Evolutionary conservation across 1,284 basidiomycete genomes (phyloP), one percentile per base, ranked within the genome.

Genomic region (Vanrija sp.): DNA sequence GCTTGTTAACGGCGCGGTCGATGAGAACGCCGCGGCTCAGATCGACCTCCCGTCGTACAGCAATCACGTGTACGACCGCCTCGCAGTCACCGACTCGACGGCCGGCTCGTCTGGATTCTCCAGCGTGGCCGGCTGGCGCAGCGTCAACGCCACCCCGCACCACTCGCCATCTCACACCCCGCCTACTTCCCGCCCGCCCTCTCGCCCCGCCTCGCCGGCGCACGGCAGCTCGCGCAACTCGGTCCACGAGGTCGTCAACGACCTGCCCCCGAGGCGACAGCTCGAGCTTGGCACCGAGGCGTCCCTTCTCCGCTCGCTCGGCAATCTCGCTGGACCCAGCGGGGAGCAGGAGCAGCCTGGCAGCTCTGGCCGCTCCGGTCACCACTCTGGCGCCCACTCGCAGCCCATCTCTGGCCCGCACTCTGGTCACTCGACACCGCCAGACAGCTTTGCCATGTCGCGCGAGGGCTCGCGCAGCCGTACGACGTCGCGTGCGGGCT

Each of bases 21-120:
- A 76, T 0, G 79, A 81, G 35, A 81, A 83, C 45, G 83, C 82
- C 22, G 19, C n/a, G 0, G 88, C 86, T 45, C 76, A 73, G 41
- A 66, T 82, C 52, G 87, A 91, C 67, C 81, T 93, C 14, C 93
- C 89, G 0, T 88, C 86, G 58, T 96, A 95, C 75, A 82, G 80
- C 19, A 84, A 89, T 47, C 92, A 96, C 73, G 84, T 96, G 12
- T 84, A 88, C 44, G 92, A 96, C 71, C 83, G 92, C 35, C 84
- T 96, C 37, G 89, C 92, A 38, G 86, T 89, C 65, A 84, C 85
- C 12, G 79, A 87, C 67, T 83, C 86, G 54, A 31, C 9, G 9
- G 57, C 59, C 7, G 54, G 63, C 3, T 55, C 65, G 16, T 56
- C 62, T 4, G 61, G 62, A 6, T 68, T 66, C 47, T 48, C 65